These are phyloP conservation scores for Boletus insuetus DNA, from an alignment of 768 basidiomycete species.

Conservation along the genomic window DNA sequence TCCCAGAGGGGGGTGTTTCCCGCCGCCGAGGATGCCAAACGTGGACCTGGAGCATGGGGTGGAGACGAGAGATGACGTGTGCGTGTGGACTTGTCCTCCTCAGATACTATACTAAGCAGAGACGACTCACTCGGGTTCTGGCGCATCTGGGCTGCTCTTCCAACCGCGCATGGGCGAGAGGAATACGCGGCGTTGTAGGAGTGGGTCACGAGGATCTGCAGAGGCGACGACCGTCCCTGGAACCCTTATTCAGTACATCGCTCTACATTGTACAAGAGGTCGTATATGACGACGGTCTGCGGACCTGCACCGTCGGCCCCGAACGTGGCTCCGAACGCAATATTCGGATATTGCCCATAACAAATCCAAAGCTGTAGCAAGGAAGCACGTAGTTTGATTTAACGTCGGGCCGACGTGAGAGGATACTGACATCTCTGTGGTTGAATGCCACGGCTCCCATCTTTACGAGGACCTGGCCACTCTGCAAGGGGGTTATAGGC, in stretches of 20 bases:
- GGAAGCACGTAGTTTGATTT: not conserved
- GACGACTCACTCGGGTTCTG: constrained; percentile 55
- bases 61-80: not conserved
- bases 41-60: constrained; percentile 28
- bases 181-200: constrained; percentile 67
- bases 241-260: not conserved
- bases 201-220: constrained; percentile 47
- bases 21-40: constrained; percentile 70
- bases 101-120: too few species aligned
- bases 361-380: constrained; percentile 66
- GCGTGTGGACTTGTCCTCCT: not conserved
- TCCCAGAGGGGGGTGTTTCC: constrained; percentile 51
- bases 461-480: constrained; percentile 62
- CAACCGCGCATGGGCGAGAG: constrained; percentile 78
- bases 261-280: not conserved
- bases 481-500: constrained; percentile 47
- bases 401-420: not conserved
- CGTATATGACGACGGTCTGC: constrained; percentile 10
- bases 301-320: constrained; percentile 76
- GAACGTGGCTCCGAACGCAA: constrained; percentile 55
- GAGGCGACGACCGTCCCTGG: constrained; percentile 65
- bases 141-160: constrained; percentile 60
- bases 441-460: constrained; percentile 74
- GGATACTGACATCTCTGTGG: constrained; percentile 58
- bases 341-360: constrained; percentile 62